Conservation (phyloP, 2,329 filamentous ascomycete genomes). For the Colletotrichum sp. region DNA sequence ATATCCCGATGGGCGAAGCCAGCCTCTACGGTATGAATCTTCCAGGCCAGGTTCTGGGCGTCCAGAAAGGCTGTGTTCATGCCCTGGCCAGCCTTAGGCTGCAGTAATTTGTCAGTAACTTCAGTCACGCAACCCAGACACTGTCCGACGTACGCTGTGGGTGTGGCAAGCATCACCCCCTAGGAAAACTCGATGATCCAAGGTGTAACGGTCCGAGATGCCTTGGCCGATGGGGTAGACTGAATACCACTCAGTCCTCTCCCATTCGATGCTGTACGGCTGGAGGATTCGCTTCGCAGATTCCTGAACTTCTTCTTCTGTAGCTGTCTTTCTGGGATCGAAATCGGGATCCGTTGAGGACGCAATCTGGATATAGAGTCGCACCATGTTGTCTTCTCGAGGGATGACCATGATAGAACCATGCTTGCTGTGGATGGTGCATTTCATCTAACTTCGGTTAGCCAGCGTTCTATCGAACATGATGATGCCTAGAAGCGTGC, state of each 20-base stretch:
- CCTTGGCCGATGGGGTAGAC: conserved; percentile 80
- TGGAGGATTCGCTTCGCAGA: conserved; percentile 69
- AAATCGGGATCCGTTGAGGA: conserved; percentile 66
- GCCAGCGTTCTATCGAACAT: background rate
- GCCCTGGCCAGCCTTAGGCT: conserved; percentile 79
- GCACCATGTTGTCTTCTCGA: conserved; percentile 65
- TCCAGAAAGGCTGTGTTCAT: conserved; percentile 85
- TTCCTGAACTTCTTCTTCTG: conserved; percentile 66
- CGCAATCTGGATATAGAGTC: conserved; percentile 72
- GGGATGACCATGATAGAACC: conserved; percentile 84
- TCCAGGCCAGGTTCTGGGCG: conserved; percentile 92
- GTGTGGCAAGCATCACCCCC: conserved; percentile 83
- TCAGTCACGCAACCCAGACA: background rate
- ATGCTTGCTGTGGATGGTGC: conserved; percentile 75
- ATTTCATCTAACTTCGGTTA: conserved; percentile 62
- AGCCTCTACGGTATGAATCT: conserved; percentile 87
- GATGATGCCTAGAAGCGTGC: conserved; percentile 39
- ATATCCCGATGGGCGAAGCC: conserved; percentile 79
- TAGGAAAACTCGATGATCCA: conserved; percentile 74
- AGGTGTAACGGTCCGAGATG: conserved; percentile 70
- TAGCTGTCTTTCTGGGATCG: conserved; percentile 67
- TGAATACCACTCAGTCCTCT: conserved; percentile 75
- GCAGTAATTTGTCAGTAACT: conserved; percentile 26
- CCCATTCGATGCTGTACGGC: conserved; percentile 72
- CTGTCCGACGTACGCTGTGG: conserved; percentile 63